Base-by-base conservation (phyloP, 106 monocot genomes). In the Dendrobium officinale region DNA sequence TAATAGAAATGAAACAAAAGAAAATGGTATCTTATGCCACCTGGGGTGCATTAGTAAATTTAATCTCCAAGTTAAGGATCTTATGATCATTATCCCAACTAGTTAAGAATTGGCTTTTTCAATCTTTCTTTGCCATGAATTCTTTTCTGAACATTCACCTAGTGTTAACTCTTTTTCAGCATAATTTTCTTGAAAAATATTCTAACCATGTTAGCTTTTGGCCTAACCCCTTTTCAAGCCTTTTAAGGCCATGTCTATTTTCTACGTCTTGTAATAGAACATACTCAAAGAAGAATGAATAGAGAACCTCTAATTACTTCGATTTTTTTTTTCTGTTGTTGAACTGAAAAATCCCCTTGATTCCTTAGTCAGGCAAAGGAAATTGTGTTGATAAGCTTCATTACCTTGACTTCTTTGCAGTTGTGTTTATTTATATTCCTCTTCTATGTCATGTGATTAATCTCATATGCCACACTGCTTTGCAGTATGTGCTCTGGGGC, bases 401-500 rank as follows among this genome's bases (percentile, higher is more conserved):
- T 81, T 18, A 0, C 16, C 1, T 72, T 42, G 5, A 55, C 54
- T 47, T 26, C 10, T 22, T 5, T 75, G 45, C 27, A 2, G 26
- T 2, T 82, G 8, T 82, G 8, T 17, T 75, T 27, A 26, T 56
- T 82, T 75, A 31, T 8, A 70, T 10, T 75, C 13, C 40, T 81
- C 15, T 19, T 55, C 10, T 29, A 26, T 40, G 40, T 42, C 68
- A 73, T 73, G 40, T 22, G 58, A 54, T 47, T 78, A 3, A 37
- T 78, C 80, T 80, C 11, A 84, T 17, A 29, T 74, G 13, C 20
- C 37, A 48, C 18, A 43, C 29, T 80, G 20, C 85, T 77, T 83
- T 82, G 47, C 91, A 98, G 97, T 77, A 55, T 98, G 70, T 89
- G 80, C 76, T 87, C 94, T 61, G 89, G 90, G 54, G 97, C 92